Evolutionary conservation across 805 yeast genomes (phyloP), one percentile per base, ranked within the genome.

Genomic region (Kluyveromyces lactis): DNA sequence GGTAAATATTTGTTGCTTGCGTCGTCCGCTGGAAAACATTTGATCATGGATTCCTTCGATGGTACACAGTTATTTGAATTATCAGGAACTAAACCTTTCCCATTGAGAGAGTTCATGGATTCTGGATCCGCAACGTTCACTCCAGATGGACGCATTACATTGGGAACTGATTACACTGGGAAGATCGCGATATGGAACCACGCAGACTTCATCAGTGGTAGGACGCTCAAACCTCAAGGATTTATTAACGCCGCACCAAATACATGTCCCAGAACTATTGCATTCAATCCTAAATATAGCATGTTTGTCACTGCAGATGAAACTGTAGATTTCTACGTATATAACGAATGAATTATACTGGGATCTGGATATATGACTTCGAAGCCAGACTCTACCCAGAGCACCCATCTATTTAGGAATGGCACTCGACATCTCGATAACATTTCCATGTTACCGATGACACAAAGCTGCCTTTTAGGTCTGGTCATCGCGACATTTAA

Each of bases 401-500:
- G 56, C 7, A 75, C 75, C 95, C 95, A 86, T 16, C 68, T 58
- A 33, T 67, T 65, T 40, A 87, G 63, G 49, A 75, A 84, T 19
- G 55, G 53, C 4, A 66, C 66, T 8, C 58, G 56, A 28, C 61
- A 49, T 21, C 62, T 52, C 24, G 64, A 58, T 36, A 87, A 55
- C 2, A 86, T 72, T 50, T 84, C 95, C 68, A 83, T 71, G 56
- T 92, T 94, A 1, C 97, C 97, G 38, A 92, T 65, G 1, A 90
- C 73, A 52, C 92, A 84, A 5, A 90, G 64, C 50, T 89, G 97
- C 43, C 90, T 67, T 53, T 81, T 79, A 4, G 95, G 84, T 48
- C 98, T 69, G 0, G 97, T 89, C 56, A 90, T 86, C 1, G 97
- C 96, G 16, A 90, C 98, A 55, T 90, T 90, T 33, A 89, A 66